Percentiles rank a stretch among this genome's conserved stretches.
Evolutionary conservation across 768 basidiomycete genomes (phyloP).

Genomic region (Mycena capillaripes): DNA sequence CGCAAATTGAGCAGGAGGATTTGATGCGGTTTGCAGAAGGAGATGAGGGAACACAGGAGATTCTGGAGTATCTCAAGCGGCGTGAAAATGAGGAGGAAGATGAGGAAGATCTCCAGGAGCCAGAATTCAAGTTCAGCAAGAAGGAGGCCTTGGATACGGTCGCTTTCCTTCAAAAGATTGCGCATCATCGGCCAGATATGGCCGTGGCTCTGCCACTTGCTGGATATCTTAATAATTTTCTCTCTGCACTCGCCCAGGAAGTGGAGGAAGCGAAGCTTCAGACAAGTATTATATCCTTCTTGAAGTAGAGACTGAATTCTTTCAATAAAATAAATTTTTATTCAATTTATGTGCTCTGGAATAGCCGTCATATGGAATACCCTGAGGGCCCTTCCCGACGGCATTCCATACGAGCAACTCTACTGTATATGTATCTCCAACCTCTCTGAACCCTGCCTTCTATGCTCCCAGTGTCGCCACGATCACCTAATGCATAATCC

Average conservation of each 20-base stretch:
- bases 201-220: slow-evolving; percentile 5
- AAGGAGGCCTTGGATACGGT: neutral
- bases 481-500: too few species aligned
- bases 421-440: too few species aligned
- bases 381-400: slow-evolving; percentile 9
- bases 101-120: neutral
- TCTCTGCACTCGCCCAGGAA: neutral
- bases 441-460: too few species aligned
- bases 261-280: slow-evolving; percentile 3
- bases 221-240: neutral
- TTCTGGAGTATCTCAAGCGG: neutral
- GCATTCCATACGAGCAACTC: slow-evolving; percentile 23
- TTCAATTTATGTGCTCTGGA: slow-evolving; percentile 8
- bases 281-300: neutral
- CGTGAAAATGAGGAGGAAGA: slow-evolving; percentile 1
- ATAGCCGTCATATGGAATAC: slow-evolving; percentile 19
- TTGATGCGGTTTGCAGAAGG: neutral
- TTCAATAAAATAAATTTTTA: neutral
- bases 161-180: slow-evolving; percentile 7
- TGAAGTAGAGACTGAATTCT: neutral
- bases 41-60: neutral
- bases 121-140: neutral
- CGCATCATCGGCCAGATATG: slow-evolving; percentile 15
- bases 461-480: too few species aligned
- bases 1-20: neutral